These are phyloP conservation scores for Fusarium udum DNA, from an alignment of 2,329 filamentous ascomycete species.

Conservation along the genomic window DNA sequence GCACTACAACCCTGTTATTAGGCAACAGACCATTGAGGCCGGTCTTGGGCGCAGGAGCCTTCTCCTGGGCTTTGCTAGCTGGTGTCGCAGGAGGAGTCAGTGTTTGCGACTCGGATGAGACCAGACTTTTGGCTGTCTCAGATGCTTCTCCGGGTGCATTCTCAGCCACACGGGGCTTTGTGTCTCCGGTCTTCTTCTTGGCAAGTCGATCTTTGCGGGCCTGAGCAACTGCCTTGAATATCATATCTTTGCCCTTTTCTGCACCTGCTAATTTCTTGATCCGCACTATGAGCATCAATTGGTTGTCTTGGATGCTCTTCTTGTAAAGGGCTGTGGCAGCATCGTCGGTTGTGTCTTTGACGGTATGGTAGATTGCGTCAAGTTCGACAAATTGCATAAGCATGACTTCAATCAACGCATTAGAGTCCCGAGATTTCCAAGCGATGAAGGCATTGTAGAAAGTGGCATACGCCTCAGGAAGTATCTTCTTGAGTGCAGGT, in stretches of 20 bases:
- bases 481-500: constrained; percentile 66
- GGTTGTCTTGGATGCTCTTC: constrained; percentile 82
- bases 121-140: constrained; percentile 50
- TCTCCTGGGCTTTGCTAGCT: constrained; percentile 51
- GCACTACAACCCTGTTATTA: constrained; percentile 77
- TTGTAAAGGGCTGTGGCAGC: constrained; percentile 80
- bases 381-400: constrained; percentile 86
- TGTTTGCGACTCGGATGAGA: constrained; percentile 57
- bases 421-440: constrained; percentile 84
- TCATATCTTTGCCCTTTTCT: constrained; percentile 75
- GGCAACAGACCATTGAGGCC: constrained; percentile 68
- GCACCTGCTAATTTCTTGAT: constrained; percentile 81
- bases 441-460: constrained; percentile 83
- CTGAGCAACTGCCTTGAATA: constrained; percentile 78
- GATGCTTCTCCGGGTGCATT: constrained; percentile 51
- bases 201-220: constrained; percentile 71
- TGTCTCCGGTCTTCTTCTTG: constrained; percentile 75
- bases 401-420: constrained; percentile 83
- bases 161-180: constrained; percentile 73
- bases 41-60: constrained; percentile 48
- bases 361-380: constrained; percentile 83
- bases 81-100: constrained; percentile 65
- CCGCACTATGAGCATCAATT: constrained; percentile 79
- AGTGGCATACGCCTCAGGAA: constrained; percentile 75
- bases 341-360: constrained; percentile 79